Evolutionary conservation across 306 rosid genomes (phyloP), one percentile per base, ranked within the genome.

Genomic region (Clitoria ternatea): DNA sequence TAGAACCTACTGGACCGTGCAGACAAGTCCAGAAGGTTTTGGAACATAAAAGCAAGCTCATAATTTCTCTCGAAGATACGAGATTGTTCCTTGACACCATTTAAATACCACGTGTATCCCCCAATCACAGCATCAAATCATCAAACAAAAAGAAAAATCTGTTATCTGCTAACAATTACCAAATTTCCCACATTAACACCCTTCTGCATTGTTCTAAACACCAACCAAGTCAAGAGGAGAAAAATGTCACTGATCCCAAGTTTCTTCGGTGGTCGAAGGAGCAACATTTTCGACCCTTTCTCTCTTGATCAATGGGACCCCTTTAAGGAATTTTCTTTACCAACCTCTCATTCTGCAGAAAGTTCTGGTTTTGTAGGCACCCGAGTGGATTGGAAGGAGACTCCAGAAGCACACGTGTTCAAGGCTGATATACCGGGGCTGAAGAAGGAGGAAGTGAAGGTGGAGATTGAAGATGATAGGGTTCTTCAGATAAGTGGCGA

Each of bases 181-280:
- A n/a, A n/a, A n/a, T n/a, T n/a, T n/a, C n/a, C n/a, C 30, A 53
- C 0, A 7, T 33, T 33, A 33, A 53, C 18, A 23, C 0, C 17
- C 22, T 11, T 23, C 3, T 1, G 3, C 17, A 23, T 0, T 4
- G 9, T 52, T 23, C 33, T 0, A 11, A 52, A 52, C 17, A 4
- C 10, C 17, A 23, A 3, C 61, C 0, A 26, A 54, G 61, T 2
- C 4, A 52, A 13, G 35, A 26, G n/a, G 6, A 55, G 13, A 55
- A 29, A 29, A 2, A 55, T 55, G 62, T 55, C 62, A n/a, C 22
- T 55, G 20, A 55, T 55, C 35, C 62, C 62, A 55, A 55, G 62
- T 29, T 29, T 55, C 22, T 55, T 55, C 2, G n/a, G 13, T 29
- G 22, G 39, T 14, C 12, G 62, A 55, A 27, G 62, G 61, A 24